Evolutionary conservation across 1,284 basidiomycete genomes (phyloP), one percentile per base, ranked within the genome.

Genomic region (Sphagnurus paluster): DNA sequence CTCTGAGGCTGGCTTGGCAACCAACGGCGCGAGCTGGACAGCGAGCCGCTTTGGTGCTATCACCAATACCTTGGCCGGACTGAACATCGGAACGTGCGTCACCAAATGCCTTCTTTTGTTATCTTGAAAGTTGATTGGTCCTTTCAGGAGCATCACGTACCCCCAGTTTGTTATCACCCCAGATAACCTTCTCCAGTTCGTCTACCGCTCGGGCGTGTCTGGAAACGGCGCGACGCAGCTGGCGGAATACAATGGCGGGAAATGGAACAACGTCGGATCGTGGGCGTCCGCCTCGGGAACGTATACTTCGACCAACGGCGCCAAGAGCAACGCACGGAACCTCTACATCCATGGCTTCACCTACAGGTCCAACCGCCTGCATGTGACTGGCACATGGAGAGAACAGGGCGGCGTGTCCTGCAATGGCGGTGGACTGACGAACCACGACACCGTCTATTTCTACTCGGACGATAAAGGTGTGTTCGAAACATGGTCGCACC

Each of bases 291-390:
- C 66, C 0, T 61, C 64, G 20, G 69, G 69, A 38, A 67, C 66
- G 0, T 74, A 74, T 42, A 69, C 63, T 1, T 65, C 70, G 7
- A 62, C 65, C 1, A 69, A 65, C 39, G 68, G 70, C 5, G 65
- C 56, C 9, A 64, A 57, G 8, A 72, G 70, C 49, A 58, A 60
- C 17, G 67, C 69, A 7, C 61, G 71, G 2, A 74, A 71, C 47
- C 56, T 72, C 11, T 72, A 74, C 49, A 74, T 72, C 52, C 71
- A 74, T 39, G 71, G 69, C 0, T 72, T 71, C 54, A 70, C 70
- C 0, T 72, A 72, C 53, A 57, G 66, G 38, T 56, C 52, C 2
- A 57, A 54, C 8, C 58, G 67, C 9, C 52, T 63, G 0, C 69
- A 74, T 55, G 67, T 74, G 20, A 68, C 70, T 2, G 71, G 71